phyloP scores from a whole-genome alignment of 306 rosid genomes.

The Myrica gale region DNA sequence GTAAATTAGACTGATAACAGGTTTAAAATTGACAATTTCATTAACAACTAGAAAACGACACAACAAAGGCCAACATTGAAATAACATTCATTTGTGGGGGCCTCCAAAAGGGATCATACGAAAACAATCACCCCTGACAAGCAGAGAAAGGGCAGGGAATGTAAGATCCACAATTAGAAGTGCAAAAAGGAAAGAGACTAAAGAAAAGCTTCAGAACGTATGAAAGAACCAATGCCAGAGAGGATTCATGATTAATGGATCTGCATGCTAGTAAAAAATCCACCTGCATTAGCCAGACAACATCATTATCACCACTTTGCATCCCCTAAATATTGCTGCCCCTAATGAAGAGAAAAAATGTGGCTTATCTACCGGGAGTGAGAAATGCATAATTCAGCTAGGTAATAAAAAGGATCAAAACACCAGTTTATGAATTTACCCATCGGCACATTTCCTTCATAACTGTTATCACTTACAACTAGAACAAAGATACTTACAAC shows the following conservation, averaged over 20 bases:
- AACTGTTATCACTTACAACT: too few species aligned
- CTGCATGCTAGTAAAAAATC: constrained; percentile 1
- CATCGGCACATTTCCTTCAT: too few species aligned
- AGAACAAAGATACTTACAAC: too few species aligned
- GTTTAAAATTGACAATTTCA: constrained; percentile 4
- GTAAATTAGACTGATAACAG: not conserved
- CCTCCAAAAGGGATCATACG: constrained; percentile 92
- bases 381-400: too few species aligned
- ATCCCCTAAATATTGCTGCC: constrained; percentile 71
- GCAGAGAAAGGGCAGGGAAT: not conserved
- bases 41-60: constrained; percentile 11
- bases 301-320: constrained; percentile 74
- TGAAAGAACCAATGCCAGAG: not conserved
- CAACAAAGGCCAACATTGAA: constrained; percentile 3
- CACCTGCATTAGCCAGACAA: constrained; percentile 97
- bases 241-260: constrained; percentile 4
- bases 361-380: constrained; percentile 84
- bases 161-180: constrained; percentile 2
- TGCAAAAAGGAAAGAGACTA: not conserved
- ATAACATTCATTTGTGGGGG: constrained; percentile 92
- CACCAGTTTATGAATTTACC: too few species aligned
- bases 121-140: constrained; percentile 31
- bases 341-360: constrained; percentile 83
- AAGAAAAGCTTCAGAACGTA: not conserved
- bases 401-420: too few species aligned